phyloP scores from a whole-genome alignment of 208 protist genomes.

The Acanthamoeba royreba region DNA sequence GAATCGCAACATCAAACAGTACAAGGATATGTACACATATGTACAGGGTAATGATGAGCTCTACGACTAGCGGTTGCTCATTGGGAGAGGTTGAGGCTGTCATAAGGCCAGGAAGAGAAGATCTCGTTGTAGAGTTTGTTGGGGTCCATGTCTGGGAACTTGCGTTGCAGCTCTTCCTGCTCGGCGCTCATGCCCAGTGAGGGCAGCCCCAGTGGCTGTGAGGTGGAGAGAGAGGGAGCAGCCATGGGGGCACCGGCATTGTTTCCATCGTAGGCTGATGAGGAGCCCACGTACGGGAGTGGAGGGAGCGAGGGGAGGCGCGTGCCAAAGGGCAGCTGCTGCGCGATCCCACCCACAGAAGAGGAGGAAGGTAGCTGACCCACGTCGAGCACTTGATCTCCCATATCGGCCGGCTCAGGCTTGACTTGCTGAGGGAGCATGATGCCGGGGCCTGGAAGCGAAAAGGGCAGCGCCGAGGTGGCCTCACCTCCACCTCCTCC shows the following conservation, averaged over 20 bases:
- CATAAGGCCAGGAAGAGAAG: not conserved
- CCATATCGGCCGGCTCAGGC: not conserved
- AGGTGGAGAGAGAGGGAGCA: not conserved
- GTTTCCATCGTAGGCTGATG: no score
- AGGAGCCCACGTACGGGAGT: no score
- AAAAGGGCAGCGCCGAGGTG: no score
- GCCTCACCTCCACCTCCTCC: not conserved
- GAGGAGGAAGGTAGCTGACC: no score
- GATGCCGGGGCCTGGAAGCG: not conserved
- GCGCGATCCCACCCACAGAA: not conserved
- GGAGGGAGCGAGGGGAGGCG: not conserved
- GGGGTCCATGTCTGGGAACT: not conserved
- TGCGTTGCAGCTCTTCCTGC: not conserved
- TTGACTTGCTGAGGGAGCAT: not conserved
- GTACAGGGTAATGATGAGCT: no score
- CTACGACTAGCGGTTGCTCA: no score
- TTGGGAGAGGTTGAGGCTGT: conserved; percentile 2
- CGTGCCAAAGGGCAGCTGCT: not conserved
- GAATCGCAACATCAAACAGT: no score
- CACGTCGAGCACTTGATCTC: not conserved
- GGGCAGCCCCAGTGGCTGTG: not conserved
- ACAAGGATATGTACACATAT: no score
- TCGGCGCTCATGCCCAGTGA: not conserved
- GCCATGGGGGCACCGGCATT: no score
- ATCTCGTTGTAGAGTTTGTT: not conserved